These are phyloP conservation scores for Triangularia setosa DNA, from an alignment of 2,329 filamentous ascomycete genomes.

Conservation along the genomic window DNA sequence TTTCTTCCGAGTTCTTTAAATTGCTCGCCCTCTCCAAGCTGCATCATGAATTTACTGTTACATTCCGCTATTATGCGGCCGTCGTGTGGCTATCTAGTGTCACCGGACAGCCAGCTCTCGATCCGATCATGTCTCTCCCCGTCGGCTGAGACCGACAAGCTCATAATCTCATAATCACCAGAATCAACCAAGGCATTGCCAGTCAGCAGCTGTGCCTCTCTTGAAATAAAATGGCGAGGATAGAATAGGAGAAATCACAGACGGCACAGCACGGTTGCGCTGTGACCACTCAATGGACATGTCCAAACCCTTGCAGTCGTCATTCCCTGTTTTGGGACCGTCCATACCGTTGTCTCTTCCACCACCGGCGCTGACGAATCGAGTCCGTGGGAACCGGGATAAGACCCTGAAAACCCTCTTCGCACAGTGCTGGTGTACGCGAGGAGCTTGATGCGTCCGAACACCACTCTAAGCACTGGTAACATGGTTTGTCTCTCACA, in stretches of 20 bases:
- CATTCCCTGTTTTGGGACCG: slow-evolving; percentile 2
- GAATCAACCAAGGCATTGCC: background rate
- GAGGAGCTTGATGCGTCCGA: background rate
- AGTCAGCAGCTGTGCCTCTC: background rate
- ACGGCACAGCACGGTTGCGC: background rate
- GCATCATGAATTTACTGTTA: background rate
- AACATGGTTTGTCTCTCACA: background rate
- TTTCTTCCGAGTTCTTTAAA: background rate
- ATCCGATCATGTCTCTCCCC: background rate
- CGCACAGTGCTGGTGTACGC: slow-evolving; percentile 1
- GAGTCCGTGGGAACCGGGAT: background rate
- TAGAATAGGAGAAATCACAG: background rate
- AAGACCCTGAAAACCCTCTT: background rate
- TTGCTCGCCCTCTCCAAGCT: background rate
- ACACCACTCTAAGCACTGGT: background rate
- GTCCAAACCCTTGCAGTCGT: background rate
- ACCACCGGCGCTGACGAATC: background rate
- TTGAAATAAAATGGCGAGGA: background rate
- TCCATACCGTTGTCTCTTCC: background rate
- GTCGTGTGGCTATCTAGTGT: background rate
- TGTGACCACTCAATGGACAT: background rate
- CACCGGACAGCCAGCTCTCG: background rate
- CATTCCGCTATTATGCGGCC: background rate
- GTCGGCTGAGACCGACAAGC: background rate
- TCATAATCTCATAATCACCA: background rate